phyloP scores from a whole-genome alignment of 1,284 basidiomycete genomes.

The Sutorius eximius region DNA sequence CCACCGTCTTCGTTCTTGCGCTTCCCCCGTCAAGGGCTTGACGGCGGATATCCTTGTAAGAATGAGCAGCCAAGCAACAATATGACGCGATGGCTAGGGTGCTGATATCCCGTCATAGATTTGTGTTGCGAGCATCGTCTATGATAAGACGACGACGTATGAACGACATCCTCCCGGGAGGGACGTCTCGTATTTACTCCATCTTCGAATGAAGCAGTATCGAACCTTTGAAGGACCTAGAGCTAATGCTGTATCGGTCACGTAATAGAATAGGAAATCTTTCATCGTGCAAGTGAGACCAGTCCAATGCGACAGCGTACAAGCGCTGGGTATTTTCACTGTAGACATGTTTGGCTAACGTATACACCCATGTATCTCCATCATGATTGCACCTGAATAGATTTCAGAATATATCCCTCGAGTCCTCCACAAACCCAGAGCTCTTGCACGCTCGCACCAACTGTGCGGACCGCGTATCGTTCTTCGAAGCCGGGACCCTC shows the following conservation, averaged over 20 bases:
- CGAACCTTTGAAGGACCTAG: conserved; percentile 6
- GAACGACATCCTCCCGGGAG: conserved; percentile 47
- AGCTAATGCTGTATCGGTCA: neutral
- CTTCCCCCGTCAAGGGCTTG: conserved; percentile 79
- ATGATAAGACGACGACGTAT: conserved; percentile 46
- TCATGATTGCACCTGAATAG: conserved; percentile 46
- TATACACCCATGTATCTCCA: neutral
- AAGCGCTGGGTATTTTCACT: neutral
- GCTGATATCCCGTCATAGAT: conserved; percentile 44
- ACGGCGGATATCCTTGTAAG: conserved; percentile 80
- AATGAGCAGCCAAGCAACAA: neutral
- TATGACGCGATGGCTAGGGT: too few species aligned
- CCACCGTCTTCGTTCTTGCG: conserved; percentile 74
- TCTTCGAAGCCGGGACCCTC: conserved; percentile 47
- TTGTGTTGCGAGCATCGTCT: conserved; percentile 57
- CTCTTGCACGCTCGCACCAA: conserved; percentile 92
- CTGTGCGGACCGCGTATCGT: conserved; percentile 68
- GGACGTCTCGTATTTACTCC: conserved; percentile 19
- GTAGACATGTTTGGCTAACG: neutral
- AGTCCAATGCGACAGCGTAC: neutral
- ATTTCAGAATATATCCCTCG: conserved; percentile 78
- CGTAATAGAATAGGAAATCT: conserved; percentile 1
- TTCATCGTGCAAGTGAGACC: neutral
- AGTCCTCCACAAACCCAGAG: conserved; percentile 82
- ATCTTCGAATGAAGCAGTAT: conserved; percentile 30